These are phyloP conservation scores for Coemansia sp. DNA, from an alignment of 192 early-diverging fungal species.

Conservation along the genomic window DNA sequence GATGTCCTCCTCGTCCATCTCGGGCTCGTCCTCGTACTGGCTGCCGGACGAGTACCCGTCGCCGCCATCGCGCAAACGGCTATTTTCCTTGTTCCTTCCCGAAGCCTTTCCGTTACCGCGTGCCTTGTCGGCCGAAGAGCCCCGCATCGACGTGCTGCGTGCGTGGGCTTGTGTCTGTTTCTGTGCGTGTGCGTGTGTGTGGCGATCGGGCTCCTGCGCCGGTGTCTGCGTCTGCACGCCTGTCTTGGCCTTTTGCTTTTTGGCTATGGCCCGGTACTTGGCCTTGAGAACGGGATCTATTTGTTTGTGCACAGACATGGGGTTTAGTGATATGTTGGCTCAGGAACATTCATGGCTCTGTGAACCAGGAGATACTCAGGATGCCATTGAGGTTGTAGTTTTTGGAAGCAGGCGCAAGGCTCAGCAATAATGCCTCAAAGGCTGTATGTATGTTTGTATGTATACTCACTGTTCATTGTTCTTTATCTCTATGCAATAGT, in stretches of 20 bases:
- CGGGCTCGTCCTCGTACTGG: conserved; percentile 54
- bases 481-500: no score
- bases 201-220: background rate
- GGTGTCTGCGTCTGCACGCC: conserved; percentile 8
- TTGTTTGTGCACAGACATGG: background rate
- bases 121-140: background rate
- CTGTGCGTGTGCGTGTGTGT: no score
- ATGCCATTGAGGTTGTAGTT: no score
- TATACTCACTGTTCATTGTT: conserved; percentile 38
- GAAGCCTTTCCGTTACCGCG: background rate
- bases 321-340: no score
- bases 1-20: conserved; percentile 83
- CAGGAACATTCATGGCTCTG: no score
- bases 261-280: conserved; percentile 53
- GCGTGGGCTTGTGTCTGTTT: no score
- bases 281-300: conserved; percentile 47
- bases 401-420: no score
- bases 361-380: no score
- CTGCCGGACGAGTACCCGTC: conserved; percentile 27
- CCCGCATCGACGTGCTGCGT: background rate
- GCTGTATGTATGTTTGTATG: background rate
- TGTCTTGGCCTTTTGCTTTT: conserved; percentile 42
- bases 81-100: background rate
- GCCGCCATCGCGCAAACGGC: background rate
- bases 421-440: no score